Evolutionary conservation across 208 protist species (phyloP), one percentile per base, ranked within the genome.

Genomic region (Willaertia magna): DNA sequence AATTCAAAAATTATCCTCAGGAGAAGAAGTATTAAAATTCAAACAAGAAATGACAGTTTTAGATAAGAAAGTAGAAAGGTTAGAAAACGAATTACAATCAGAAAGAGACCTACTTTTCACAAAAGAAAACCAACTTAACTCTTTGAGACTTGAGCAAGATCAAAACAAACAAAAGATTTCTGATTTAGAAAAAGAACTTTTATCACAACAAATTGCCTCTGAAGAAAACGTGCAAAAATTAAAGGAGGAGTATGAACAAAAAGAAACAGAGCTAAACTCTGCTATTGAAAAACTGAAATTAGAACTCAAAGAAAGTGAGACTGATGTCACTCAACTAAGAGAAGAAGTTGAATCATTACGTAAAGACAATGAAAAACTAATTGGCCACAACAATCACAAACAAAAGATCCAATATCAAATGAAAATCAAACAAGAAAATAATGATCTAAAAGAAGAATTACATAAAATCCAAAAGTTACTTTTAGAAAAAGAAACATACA

Each of bases 401-500:
- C 87, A 89, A 51, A 88, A 88, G 87, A 89, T 89, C 30, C 87
- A 88, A 55, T 86, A 88, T 48, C 87, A 88, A 67, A 76, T 88
- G 1, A 89, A 89, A 61, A 79, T 89, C 4, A 89, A 89, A 61
- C 43, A 85, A 52, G 87, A 89, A 76, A 89, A 89, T 55, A 88
- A 89, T 84, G 26, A 39, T n/a, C 76, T 89, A 26, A 67, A 30
- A 9, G 55, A 67, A 34, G 55, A 67, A 67, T 67, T 67, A 34
- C 18, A 34, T 9, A 18, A 26, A 67, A 26, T 26, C 34, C 55
- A 67, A 67, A 67, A 67, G 9, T 22, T 34, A 34, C 7, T 67
- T 6, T 67, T 30, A 6, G 55, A 67, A n/a, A n/a, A n/a, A n/a
- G n/a, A n/a, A n/a, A n/a, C n/a, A n/a, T n/a, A n/a, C n/a, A n/a